Conservation (phyloP, 192 early-diverging fungal genomes). For the Thoreauomyces humboldtii region DNA sequence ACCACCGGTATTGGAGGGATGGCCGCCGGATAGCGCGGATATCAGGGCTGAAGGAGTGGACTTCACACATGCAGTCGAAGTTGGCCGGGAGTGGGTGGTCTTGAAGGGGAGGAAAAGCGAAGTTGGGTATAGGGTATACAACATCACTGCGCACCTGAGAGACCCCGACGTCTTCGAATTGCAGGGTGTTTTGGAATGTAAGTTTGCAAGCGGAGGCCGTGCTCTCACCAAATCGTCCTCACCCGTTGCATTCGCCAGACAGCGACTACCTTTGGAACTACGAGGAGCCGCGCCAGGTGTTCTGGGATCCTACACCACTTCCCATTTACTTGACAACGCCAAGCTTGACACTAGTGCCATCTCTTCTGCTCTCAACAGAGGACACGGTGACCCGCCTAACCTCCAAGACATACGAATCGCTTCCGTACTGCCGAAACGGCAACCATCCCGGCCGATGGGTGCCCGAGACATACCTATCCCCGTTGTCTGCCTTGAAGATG, state of each 20-base stretch:
- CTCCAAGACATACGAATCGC: background rate
- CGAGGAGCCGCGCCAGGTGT: background rate
- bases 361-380: background rate
- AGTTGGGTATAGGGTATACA: background rate
- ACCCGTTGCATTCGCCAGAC: too few relatives aligned
- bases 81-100: background rate
- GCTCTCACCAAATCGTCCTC: too few relatives aligned
- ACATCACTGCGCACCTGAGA: background rate
- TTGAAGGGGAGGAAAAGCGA: background rate
- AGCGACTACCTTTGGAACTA: conserved; percentile 9
- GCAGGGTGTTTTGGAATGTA: background rate
- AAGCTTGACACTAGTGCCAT: background rate
- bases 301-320: background rate
- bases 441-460: conserved; percentile 11
- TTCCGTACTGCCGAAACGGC: background rate
- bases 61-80: background rate
- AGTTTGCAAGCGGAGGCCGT: background rate
- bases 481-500: background rate
- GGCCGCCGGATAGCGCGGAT: conserved; percentile 2
- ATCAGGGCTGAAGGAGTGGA: background rate
- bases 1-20: too few relatives aligned
- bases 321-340: background rate
- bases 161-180: background rate
- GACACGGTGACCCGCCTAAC: background rate
- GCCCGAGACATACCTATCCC: background rate